These are phyloP conservation scores for Trichoderma koningii DNA, from an alignment of 2,329 filamentous ascomycete species.

Conservation along the genomic window DNA sequence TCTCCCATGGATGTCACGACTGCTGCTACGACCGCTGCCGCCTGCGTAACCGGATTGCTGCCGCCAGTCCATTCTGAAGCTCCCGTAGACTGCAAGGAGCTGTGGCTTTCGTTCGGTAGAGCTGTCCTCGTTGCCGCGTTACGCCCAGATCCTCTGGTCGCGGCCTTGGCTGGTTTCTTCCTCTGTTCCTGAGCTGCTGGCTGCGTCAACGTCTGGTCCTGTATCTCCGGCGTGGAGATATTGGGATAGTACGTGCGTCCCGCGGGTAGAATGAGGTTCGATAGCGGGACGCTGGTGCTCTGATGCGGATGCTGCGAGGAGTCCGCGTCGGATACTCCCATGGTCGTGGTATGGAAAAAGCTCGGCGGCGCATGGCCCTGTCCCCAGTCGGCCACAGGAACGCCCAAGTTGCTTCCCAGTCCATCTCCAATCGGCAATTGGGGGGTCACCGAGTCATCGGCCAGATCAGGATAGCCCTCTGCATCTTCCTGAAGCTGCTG, in stretches of 20 bases:
- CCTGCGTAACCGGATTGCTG: conserved; percentile 19
- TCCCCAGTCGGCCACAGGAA: conserved; percentile 29
- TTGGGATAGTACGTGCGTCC: conserved; percentile 31
- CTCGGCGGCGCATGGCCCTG: conserved; percentile 30
- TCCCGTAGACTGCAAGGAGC: background rate
- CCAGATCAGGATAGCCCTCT: conserved; percentile 27
- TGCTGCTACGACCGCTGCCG: conserved; percentile 12
- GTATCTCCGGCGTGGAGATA: conserved; percentile 6
- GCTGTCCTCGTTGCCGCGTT: background rate
- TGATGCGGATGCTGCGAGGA: conserved; percentile 30
- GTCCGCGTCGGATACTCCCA: conserved; percentile 35
- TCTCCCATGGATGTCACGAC: conserved; percentile 14
- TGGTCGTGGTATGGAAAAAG: conserved; percentile 37
- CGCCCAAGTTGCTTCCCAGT: conserved; percentile 33
- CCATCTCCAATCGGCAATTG: conserved; percentile 37
- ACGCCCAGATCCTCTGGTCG: background rate
- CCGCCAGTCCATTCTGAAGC: conserved; percentile 17
- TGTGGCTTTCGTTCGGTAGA: background rate
- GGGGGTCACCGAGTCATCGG: conserved; percentile 33
- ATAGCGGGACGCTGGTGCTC: conserved; percentile 1
- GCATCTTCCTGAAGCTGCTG: conserved; percentile 23
- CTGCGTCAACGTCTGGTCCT: conserved; percentile 4
- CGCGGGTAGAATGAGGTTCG: conserved; percentile 30
- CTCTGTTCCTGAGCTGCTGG: conserved; percentile 3
- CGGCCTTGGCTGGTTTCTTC: background rate